A percentile compares a stretch with the other conserved stretches of the same genome.
These are phyloP conservation scores for Pleurotus tuoliensis DNA, from an alignment of 768 basidiomycete genomes.

Conservation along the genomic window DNA sequence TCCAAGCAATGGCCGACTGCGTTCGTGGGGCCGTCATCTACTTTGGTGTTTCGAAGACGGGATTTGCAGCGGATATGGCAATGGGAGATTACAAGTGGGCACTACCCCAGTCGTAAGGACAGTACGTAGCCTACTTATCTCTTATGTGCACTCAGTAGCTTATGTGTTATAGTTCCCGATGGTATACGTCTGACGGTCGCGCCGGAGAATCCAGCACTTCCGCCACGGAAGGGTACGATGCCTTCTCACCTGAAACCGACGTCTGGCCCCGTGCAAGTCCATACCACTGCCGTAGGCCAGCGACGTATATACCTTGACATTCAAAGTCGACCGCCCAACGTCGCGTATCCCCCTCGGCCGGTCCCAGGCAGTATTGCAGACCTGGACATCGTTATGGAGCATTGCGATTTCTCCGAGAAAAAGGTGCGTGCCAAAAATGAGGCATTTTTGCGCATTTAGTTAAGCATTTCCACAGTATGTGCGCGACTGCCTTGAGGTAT, in stretches of 20 bases:
- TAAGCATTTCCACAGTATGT: conserved; percentile 64
- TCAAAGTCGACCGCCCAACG: conserved; percentile 52
- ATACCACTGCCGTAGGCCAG: conserved; percentile 71
- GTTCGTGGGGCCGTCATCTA: conserved; percentile 55
- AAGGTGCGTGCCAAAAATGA: conserved; percentile 44
- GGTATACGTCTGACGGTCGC: conserved; percentile 52
- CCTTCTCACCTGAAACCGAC: conserved; percentile 46
- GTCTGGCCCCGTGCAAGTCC: conserved; percentile 43
- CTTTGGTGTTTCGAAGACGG: conserved; percentile 69
- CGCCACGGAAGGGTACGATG: conserved; percentile 40
- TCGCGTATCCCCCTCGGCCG: conserved; percentile 87
- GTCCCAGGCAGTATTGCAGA: conserved; percentile 82
- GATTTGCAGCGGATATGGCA: conserved; percentile 91
- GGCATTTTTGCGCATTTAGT: conserved; percentile 1
- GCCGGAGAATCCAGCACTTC: conserved; percentile 73
- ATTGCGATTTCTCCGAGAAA: conserved; percentile 84
- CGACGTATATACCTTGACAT: conserved; percentile 77
- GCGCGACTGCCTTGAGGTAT: conserved; percentile 93
- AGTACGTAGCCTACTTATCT: conserved; percentile 44
- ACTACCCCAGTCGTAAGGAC: conserved; percentile 81
- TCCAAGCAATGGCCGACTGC: conserved; percentile 62
- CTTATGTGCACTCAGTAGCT: conserved; percentile 1
- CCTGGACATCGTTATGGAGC: conserved; percentile 84
- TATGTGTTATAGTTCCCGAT: conserved; percentile 56
- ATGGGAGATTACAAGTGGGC: conserved; percentile 93